Conservation (phyloP, 345 rosid species). For the Salix brachista region DNA sequence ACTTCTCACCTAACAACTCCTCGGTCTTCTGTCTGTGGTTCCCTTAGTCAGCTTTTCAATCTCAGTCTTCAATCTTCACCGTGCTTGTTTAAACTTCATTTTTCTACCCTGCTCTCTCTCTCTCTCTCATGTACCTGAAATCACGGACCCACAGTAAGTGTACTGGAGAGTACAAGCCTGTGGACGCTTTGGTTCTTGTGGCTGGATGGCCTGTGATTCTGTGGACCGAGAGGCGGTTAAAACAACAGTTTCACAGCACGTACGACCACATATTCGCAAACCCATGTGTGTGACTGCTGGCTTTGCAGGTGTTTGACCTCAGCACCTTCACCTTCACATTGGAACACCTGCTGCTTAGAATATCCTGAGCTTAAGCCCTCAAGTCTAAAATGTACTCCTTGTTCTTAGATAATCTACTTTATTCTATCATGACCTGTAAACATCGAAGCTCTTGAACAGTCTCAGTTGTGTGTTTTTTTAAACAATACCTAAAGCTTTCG, state of each 20-base stretch:
- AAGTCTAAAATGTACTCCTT: neutral
- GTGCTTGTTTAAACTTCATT: neutral
- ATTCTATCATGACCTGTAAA: neutral
- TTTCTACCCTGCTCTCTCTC: neutral
- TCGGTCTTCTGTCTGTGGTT: neutral
- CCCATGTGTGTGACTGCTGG: conserved; percentile 30
- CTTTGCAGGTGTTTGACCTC: conserved; percentile 28
- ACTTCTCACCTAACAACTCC: neutral
- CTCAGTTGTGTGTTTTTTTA: no score
- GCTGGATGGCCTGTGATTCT: conserved; percentile 35
- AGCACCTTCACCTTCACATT: neutral
- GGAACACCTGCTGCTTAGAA: neutral
- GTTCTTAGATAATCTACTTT: neutral
- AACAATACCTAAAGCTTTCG: no score
- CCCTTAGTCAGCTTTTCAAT: neutral
- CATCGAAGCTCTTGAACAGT: neutral
- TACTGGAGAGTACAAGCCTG: conserved; percentile 29
- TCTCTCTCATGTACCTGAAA: conserved; percentile 14
- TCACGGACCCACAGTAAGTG: conserved; percentile 25
- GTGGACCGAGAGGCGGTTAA: neutral
- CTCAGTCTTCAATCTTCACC: neutral
- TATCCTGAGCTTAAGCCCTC: neutral
- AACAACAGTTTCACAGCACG: conserved; percentile 4
- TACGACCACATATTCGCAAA: conserved; percentile 14
- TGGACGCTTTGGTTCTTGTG: conserved; percentile 25